Percentiles rank a stretch among this genome's conserved stretches.
phyloP scores from a whole-genome alignment of 2,329 filamentous ascomycete genomes.

The Aspergillus ruber region DNA sequence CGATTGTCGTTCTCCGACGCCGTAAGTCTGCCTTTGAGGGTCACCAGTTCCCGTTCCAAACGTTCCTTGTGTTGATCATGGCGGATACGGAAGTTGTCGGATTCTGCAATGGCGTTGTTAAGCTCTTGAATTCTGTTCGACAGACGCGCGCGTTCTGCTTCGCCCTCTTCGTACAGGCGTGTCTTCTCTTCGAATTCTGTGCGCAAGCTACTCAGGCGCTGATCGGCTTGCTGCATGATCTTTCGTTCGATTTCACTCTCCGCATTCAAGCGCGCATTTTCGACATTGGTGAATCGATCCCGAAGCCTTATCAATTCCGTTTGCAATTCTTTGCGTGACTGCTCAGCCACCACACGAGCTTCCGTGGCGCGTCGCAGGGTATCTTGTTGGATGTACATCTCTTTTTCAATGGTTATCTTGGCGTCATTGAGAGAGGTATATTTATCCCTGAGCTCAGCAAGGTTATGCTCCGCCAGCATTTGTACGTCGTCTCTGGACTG shows the following conservation, averaged over 20 bases:
- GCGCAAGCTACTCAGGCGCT: conserved; percentile 69
- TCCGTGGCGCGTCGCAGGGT: conserved; percentile 79
- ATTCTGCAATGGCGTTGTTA: conserved; percentile 80
- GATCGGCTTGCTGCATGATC: conserved; percentile 69
- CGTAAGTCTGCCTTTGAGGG: conserved; percentile 78
- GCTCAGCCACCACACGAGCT: conserved; percentile 70
- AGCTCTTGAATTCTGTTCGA: conserved; percentile 76
- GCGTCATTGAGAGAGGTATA: conserved; percentile 82
- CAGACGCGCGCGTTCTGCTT: conserved; percentile 69
- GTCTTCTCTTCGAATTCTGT: conserved; percentile 76
- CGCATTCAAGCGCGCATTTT: conserved; percentile 77
- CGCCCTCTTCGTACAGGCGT: conserved; percentile 68
- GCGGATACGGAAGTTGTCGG: conserved; percentile 79
- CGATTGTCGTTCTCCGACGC: conserved; percentile 97
- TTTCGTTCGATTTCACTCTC: conserved; percentile 74
- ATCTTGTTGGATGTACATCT: conserved; percentile 93
- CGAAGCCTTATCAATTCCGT: conserved; percentile 75
- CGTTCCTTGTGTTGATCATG: conserved; percentile 93
- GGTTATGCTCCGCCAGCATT: conserved; percentile 83
- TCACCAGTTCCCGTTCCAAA: conserved; percentile 82
- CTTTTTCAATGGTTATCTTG: conserved; percentile 96
- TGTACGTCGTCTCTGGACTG: conserved; percentile 93
- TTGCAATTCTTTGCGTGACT: conserved; percentile 83
- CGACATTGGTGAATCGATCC: conserved; percentile 74
- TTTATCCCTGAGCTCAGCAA: conserved; percentile 72